Conservation (phyloP, 768 basidiomycete genomes). For the Pleurotus sapidus region DNA sequence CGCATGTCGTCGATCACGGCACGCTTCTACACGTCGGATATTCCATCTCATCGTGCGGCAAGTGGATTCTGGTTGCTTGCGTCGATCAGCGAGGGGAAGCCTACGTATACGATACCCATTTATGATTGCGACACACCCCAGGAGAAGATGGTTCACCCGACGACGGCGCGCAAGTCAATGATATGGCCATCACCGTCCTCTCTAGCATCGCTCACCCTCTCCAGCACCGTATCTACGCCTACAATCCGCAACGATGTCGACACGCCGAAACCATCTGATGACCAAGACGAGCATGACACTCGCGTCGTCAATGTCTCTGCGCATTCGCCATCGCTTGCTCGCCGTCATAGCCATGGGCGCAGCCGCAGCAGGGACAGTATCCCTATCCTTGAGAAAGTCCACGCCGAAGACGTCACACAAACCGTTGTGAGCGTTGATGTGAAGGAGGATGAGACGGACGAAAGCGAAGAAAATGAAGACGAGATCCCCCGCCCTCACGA, state of each 20-base stretch:
- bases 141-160: conserved; percentile 21
- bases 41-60: conserved; percentile 57
- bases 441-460: conserved; percentile 16
- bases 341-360: conserved; percentile 12
- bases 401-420: conserved; percentile 4
- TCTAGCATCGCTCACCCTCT: too few relatives aligned
- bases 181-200: too few relatives aligned
- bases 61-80: conserved; percentile 76
- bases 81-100: conserved; percentile 79
- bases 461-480: conserved; percentile 17
- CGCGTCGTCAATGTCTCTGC: conserved; percentile 36
- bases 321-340: conserved; percentile 12
- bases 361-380: conserved; percentile 16
- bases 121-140: conserved; percentile 58
- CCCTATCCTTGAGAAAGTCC: conserved; percentile 18
- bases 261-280: too few relatives aligned
- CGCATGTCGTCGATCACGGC: conserved; percentile 39
- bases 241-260: too few relatives aligned
- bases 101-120: conserved; percentile 61
- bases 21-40: conserved; percentile 80
- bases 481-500: conserved; percentile 1
- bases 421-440: conserved; percentile 11
- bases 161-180: conserved; percentile 25
- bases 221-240: too few relatives aligned
- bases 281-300: too few relatives aligned